A percentile compares a stretch with the other conserved stretches of the same genome.
These are phyloP conservation scores for Monilinia laxa DNA, from an alignment of 2,329 filamentous ascomycete genomes.

Conservation along the genomic window DNA sequence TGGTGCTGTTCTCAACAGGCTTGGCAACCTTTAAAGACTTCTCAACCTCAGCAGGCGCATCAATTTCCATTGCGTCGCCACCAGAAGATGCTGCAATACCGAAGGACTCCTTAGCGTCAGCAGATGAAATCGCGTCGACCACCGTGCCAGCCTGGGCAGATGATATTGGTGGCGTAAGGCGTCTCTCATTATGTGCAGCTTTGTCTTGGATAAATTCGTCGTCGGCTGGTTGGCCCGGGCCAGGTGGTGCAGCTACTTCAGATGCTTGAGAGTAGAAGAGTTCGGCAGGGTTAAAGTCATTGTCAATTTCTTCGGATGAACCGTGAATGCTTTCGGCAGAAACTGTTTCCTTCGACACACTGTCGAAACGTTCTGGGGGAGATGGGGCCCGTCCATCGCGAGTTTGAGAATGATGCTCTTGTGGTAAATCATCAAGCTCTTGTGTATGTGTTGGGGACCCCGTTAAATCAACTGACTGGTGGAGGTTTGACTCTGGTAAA, in stretches of 20 bases:
- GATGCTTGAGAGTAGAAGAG: neutral
- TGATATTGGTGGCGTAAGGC: neutral
- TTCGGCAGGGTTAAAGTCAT: neutral
- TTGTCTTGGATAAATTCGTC: neutral
- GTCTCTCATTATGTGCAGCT: neutral
- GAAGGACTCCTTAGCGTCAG: neutral
- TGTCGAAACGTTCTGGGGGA: neutral
- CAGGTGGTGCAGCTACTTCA: neutral
- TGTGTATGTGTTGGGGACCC: neutral
- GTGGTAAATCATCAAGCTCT: neutral
- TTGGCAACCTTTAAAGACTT: neutral
- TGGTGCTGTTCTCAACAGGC: neutral
- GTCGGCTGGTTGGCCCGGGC: neutral
- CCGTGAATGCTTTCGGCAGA: neutral
- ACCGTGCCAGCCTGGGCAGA: neutral
- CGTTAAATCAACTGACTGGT: neutral
- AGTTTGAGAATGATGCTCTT: neutral
- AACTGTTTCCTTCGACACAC: neutral
- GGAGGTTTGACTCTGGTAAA: neutral
- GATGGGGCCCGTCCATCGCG: neutral
- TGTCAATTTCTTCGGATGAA: neutral
- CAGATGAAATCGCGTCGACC: neutral
- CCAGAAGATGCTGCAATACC: neutral
- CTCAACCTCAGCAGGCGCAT: neutral
- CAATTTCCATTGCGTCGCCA: neutral